Evolutionary conservation across 2,329 filamentous ascomycete species (phyloP).

Genomic region (Sordariomycetes sp.): DNA sequence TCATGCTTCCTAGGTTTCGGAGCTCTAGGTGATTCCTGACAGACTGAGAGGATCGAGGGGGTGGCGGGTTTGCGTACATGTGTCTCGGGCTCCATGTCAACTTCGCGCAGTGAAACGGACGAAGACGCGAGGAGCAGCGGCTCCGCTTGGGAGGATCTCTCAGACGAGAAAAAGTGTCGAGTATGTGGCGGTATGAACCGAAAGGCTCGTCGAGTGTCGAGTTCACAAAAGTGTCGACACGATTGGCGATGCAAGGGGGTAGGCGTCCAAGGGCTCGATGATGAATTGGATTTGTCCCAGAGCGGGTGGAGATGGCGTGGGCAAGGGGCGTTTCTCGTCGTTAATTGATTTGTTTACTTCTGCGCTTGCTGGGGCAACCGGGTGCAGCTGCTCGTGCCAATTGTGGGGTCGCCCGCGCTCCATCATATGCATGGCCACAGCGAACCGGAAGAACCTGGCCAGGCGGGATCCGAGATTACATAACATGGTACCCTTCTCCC

Average conservation of each 20-base stretch:
- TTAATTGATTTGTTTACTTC: background rate
- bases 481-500: too few species aligned
- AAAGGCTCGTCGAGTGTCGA: background rate
- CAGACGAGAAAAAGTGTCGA: background rate
- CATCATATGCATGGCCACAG: too few species aligned
- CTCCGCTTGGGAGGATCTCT: constrained; percentile 12
- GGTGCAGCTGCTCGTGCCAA: background rate
- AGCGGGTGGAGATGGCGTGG: background rate
- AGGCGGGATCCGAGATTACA: too few species aligned
- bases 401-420: background rate
- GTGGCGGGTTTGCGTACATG: background rate
- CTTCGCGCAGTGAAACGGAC: constrained; percentile 11
- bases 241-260: background rate
- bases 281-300: background rate
- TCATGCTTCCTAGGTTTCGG: background rate
- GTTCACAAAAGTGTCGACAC: background rate
- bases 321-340: background rate
- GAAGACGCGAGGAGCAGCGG: constrained; percentile 24
- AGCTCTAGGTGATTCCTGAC: background rate
- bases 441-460: too few species aligned
- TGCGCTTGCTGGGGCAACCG: background rate
- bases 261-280: background rate
- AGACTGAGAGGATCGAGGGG: background rate
- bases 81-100: constrained; percentile 22
- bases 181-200: background rate